phyloP scores from a whole-genome alignment of 192 early-diverging fungal genomes.

The Anaeromyces robustus region DNA sequence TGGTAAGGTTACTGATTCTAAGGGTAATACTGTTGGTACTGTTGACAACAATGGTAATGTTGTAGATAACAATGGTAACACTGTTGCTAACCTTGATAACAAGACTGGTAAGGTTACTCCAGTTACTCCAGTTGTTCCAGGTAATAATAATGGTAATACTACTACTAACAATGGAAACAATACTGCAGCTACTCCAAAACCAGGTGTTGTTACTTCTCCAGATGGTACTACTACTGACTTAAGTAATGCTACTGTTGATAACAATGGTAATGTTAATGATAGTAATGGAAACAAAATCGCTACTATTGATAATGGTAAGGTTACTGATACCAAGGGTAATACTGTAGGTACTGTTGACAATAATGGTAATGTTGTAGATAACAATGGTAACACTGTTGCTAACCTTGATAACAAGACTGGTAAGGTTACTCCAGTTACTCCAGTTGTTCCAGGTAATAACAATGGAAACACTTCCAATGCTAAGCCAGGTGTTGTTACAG shows the following conservation, averaged over 20 bases:
- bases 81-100: background rate
- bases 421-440: background rate
- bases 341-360: background rate
- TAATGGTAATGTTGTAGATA: background rate
- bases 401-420: background rate
- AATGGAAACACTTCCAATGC: too few species aligned
- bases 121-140: background rate
- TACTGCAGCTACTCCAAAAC: background rate
- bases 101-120: background rate
- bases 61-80: background rate
- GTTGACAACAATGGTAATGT: background rate
- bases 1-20: background rate
- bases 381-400: background rate
- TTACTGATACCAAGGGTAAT: background rate
- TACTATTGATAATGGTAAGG: background rate
- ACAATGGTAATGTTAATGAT: background rate
- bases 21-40: background rate
- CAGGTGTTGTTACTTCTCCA: background rate
- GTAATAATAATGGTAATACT: background rate
- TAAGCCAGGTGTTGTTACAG: background rate
- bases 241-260: background rate
- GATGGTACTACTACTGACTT: background rate
- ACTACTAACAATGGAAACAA: background rate
- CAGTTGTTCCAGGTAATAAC: too few species aligned
- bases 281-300: background rate